Base-by-base conservation (phyloP, 2,329 filamentous ascomycete genomes). In the Claviceps pazoutovae region DNA sequence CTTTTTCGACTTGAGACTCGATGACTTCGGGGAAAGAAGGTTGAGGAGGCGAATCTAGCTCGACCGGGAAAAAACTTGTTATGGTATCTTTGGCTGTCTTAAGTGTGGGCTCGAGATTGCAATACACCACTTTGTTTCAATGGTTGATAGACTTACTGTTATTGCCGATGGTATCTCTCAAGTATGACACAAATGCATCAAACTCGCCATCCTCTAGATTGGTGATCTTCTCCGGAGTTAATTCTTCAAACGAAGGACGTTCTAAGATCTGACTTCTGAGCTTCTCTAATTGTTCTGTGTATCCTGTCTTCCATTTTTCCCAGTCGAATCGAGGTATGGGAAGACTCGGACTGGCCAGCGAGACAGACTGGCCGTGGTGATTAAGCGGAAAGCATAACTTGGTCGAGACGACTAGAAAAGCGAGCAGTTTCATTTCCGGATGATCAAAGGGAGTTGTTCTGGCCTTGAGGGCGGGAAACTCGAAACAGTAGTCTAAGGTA, bases 361-460 rank as follows among this genome's bases (percentile, higher is more conserved):
- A 49, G 17, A 71, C 72, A 38, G 62, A 65, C 7, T 74, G 76
- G 57, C 72, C 60, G 21, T 71, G 69, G 21, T 71, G 69, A 59
- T 88, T 80, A 45, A 95, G 80, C 0, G 91, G 88, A 59, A 88
- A 89, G 19, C 85, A 72, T 2, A 95, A 65, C 60, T 96, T 96
- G 3, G 84, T 81, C 4, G 85, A 80, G 14, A 95, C 74, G 2
- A 95, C 71, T 3, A 95, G 65, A 3, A 88, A 70, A 4, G 82
- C 74, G 51, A 88, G 72, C 1, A 96, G 69, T 44, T 86, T 78
- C 5, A 86, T 71, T 61, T 97, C 93, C 0, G 93, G 88, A 55
- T 84, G 76, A 49, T 80, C 72, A 16, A 82, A 67, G 8, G 76
- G 67, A 26, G 73, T 67, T 54, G 72, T 67, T 54, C 68, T 67